phyloP scores from a whole-genome alignment of 2,329 filamentous ascomycete species.

The Cadophora sp. region DNA sequence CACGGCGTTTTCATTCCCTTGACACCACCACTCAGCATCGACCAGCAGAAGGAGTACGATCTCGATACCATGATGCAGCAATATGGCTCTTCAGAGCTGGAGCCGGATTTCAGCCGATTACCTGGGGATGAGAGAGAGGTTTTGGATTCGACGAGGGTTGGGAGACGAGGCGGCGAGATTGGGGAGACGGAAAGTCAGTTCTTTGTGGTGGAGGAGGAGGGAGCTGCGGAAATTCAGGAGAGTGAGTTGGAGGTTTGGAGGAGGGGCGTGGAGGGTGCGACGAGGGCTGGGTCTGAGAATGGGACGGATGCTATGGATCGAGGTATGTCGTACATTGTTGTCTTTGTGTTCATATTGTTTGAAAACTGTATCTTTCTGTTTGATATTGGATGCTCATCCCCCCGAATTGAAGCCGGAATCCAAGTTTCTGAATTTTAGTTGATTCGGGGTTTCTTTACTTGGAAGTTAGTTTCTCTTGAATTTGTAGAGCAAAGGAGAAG shows the following conservation, averaged over 20 bases:
- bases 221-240: background rate
- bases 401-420: too few species aligned
- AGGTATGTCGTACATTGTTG: background rate
- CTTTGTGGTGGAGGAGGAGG: background rate
- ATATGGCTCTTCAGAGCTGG: background rate
- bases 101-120: conserved; percentile 5
- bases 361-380: too few species aligned
- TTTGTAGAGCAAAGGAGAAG: too few species aligned
- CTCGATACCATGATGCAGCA: background rate
- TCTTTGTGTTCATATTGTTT: background rate
- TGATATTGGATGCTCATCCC: background rate
- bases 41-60: background rate
- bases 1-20: background rate
- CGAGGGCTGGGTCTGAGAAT: background rate
- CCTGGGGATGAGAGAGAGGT: background rate
- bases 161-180: background rate
- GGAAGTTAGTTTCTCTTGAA: too few species aligned
- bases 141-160: background rate
- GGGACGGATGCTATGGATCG: background rate
- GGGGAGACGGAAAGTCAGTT: background rate
- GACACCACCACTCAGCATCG: background rate
- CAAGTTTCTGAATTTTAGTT: too few species aligned
- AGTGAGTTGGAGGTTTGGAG: conserved; percentile 5
- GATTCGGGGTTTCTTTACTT: too few species aligned
- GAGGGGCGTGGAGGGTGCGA: background rate